phyloP scores from a whole-genome alignment of 2,329 filamentous ascomycete species.

The Exserohilum turcica region DNA sequence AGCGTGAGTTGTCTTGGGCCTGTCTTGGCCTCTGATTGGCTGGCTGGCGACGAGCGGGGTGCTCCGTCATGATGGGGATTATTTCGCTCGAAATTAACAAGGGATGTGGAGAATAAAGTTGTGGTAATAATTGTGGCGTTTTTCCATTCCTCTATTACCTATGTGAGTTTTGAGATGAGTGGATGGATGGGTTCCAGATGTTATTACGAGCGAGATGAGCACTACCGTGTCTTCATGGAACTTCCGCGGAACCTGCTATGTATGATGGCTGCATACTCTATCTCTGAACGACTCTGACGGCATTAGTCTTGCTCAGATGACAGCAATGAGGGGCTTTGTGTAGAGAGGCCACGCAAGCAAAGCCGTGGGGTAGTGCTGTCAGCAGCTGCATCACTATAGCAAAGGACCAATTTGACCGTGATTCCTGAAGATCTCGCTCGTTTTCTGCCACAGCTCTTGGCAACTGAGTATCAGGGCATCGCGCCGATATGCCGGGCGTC shows the following conservation, averaged over 20 bases:
- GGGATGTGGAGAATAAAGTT: constrained; percentile 1
- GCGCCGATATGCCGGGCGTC: constrained; percentile 14
- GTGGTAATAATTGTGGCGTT: background rate
- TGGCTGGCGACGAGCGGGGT: constrained; percentile 1
- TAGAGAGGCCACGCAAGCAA: constrained; percentile 9
- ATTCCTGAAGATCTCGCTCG: background rate
- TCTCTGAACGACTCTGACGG: background rate
- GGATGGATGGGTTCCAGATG: too few relatives aligned
- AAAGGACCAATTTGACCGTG: background rate
- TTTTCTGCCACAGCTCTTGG: constrained; percentile 5
- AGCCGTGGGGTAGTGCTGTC: background rate
- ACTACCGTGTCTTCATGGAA: background rate
- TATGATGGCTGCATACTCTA: background rate
- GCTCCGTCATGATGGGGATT: constrained; percentile 3
- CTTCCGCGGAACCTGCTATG: background rate
- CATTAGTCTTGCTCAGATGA: background rate
- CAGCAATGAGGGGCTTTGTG: constrained; percentile 8
- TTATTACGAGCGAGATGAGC: too few relatives aligned
- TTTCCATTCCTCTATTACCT: too few relatives aligned
- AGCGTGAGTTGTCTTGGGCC: constrained; percentile 17
- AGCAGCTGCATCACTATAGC: background rate
- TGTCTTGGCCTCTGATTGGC: constrained; percentile 16
- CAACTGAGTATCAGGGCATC: constrained; percentile 3
- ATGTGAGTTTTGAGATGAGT: background rate
- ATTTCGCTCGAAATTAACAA: constrained; percentile 8